Conservation (phyloP, 345 rosid genomes). For the Populus pruinosa region DNA sequence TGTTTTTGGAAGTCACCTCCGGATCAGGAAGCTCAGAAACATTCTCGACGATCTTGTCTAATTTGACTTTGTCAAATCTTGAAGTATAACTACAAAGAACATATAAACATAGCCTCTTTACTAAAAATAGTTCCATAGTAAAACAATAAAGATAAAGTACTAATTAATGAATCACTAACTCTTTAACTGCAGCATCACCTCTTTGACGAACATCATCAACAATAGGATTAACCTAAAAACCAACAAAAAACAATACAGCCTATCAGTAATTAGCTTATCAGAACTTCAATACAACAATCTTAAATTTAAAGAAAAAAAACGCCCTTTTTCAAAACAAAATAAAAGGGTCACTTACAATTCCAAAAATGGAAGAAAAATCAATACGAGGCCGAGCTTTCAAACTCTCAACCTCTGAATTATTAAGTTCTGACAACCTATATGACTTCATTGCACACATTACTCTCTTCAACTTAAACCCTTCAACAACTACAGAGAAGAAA, state of each 20-base stretch:
- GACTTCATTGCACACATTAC: slow-evolving; percentile 63
- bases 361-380: slow-evolving; percentile 75
- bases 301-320: not conserved
- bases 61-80: slow-evolving; percentile 71
- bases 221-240: slow-evolving; percentile 62
- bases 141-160: not conserved
- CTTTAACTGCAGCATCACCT: slow-evolving; percentile 86
- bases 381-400: slow-evolving; percentile 80
- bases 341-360: slow-evolving; percentile 32
- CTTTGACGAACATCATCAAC: slow-evolving; percentile 65
- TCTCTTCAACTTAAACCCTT: slow-evolving; percentile 3
- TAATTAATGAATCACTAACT: slow-evolving; percentile 38
- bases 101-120: not conserved
- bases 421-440: slow-evolving; percentile 63
- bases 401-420: slow-evolving; percentile 43
- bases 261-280: no score
- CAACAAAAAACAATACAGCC: no score
- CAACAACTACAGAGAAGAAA: not conserved
- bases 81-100: slow-evolving; percentile 57
- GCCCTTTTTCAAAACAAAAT: not conserved
- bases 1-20: slow-evolving; percentile 39
- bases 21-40: slow-evolving; percentile 67
- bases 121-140: not conserved
- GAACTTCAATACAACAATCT: no score
- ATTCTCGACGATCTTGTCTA: slow-evolving; percentile 52